Base-by-base conservation (phyloP, 345 rosid genomes). In the Rhodamnia argentea region DNA sequence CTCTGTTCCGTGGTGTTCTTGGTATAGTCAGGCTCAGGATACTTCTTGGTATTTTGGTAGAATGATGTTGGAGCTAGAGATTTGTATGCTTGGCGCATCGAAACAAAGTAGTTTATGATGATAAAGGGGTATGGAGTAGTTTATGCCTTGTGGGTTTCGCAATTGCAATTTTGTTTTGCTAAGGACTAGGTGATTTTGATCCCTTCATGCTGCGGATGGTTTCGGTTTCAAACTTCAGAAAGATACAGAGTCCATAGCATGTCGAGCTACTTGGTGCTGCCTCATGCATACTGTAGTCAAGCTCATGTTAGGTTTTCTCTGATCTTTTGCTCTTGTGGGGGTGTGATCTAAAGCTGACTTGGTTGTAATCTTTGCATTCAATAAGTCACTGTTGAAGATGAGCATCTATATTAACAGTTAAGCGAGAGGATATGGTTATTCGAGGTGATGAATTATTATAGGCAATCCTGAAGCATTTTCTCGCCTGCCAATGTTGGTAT, bases 341-440 rank as follows among this genome's bases (percentile, higher is more conserved):
- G 78, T 70, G 44, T 10, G 1, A 70, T 70, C 13, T 70, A 70
- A 70, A 32, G 47, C 47, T 10, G 47, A 70, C 47, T 6, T 37
- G 13, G 0, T 44, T 0, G 4, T 70, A 32, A 24, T 32, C 47
- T 70, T 18, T 37, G 78, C 44, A 18, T 2, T 70, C 18, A 47
- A 9, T 0, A 4, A 70, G 47, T 70, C 24, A 2, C 44, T 32
- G 23, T 32, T 0, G 0, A 70, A 70, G 47, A 32, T 0, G 7
- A 4, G 1, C 23, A 32, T 47, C 78, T 32, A 16, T 70, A 16
- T 70, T 32, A 16, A 70, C 78, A 70, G 37, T 70, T 44, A 18
- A 32, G 44, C 10, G 47, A 1, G 78, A 16, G 47, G 78, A 70
- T 70, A 70, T 1, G 13, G 24, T 70, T 70, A 32, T 32, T 16